These are phyloP conservation scores for Pestalotiopsis sp. DNA, from an alignment of 2,329 filamentous ascomycete species.

Conservation along the genomic window DNA sequence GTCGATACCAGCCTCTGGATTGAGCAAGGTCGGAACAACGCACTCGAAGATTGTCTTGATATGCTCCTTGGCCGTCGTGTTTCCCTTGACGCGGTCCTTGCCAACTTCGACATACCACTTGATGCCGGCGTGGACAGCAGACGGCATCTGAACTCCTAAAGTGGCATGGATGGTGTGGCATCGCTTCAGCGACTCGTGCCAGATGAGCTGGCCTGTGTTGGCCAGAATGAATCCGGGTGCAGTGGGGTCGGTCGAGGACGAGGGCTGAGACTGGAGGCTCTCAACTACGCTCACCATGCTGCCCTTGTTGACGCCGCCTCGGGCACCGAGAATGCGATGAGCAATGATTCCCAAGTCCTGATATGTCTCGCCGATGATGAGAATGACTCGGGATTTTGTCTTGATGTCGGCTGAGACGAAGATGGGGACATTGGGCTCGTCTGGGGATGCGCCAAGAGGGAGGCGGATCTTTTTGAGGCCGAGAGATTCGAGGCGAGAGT, in stretches of 20 bases:
- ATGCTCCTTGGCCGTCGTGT: constrained; percentile 62
- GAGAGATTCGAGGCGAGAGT: constrained; percentile 61
- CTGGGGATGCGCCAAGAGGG: constrained; percentile 51
- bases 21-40: constrained; percentile 55
- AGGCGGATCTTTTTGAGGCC: constrained; percentile 65
- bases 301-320: constrained; percentile 70
- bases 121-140: constrained; percentile 60
- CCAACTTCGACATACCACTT: constrained; percentile 45
- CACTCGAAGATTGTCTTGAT: constrained; percentile 67
- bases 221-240: constrained; percentile 70
- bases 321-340: constrained; percentile 65
- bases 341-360: constrained; percentile 79
- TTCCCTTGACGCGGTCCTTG: constrained; percentile 65
- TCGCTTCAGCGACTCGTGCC: constrained; percentile 67
- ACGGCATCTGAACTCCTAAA: constrained; percentile 61
- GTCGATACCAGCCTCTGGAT: constrained; percentile 60
- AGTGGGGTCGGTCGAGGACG: constrained; percentile 34
- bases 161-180: constrained; percentile 63
- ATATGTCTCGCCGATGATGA: constrained; percentile 72
- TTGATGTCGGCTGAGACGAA: constrained; percentile 59
- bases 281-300: constrained; percentile 67
- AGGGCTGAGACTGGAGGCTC: constrained; percentile 40
- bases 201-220: constrained; percentile 77
- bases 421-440: constrained; percentile 69
- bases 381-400: constrained; percentile 63